Evolutionary conservation across 169 alveolate species (phyloP), one percentile per base, ranked within the genome.

Genomic region (Plasmodium fragile): DNA sequence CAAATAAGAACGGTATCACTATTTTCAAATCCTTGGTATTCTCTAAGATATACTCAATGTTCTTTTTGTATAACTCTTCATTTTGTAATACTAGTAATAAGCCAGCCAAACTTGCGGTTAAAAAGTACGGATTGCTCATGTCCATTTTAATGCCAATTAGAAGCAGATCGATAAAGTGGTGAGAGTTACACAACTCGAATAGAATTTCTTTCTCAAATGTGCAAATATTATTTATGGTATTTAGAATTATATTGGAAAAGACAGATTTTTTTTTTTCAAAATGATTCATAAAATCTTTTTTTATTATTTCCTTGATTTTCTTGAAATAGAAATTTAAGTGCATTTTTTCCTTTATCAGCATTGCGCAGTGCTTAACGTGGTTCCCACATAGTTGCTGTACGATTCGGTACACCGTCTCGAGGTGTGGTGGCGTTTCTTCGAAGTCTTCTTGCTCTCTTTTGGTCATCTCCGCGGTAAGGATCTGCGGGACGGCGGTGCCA

Each of bases 111-210:
- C 84, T n/a, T 6, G 83, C 82, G 81, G 92, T 90, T 81, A 90
- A 90, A 25, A 80, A 45, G 53, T 90, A 90, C 10, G 94, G 94
- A 10, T 90, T 90, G 25, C 59, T 65, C 18, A 39, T 41, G 32
- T 90, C 94, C 84, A 45, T 81, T 80, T 90, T 90, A n/a, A 90
- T 90, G 53, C 80, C 77, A 65, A 53, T 90, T 80, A 90, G 32
- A 10, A 90, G 43, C 41, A 90, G 72, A 69, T 90, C 94, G 52
- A 90, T 69, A 25, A 43, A 69, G 82, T 80, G 91, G 22, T 80
- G 43, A 16, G 94, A 30, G 30, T 90, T 90, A 13, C 94, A 90
- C 39, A 90, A n/a, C 39, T 90, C 94, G 16, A 49, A n/a, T 36
- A 90, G 39, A 18, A 55, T 52, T 43, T 69, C 85, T 25, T 78